phyloP scores from a whole-genome alignment of 371 early-diverging fungal species.

The Mucor lusitanicus region DNA sequence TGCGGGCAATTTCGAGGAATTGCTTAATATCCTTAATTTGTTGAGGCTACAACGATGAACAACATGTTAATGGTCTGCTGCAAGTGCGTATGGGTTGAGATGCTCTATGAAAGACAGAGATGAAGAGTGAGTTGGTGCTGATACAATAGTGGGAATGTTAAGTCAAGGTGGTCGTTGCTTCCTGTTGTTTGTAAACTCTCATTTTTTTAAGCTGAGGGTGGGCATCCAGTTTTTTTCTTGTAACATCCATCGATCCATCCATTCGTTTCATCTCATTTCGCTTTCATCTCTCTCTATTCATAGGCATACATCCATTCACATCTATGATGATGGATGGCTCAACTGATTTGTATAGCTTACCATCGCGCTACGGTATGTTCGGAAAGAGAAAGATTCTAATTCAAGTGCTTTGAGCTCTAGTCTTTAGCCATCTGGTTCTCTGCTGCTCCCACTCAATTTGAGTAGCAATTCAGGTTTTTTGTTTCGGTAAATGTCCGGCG shows the following conservation, averaged over 20 bases:
- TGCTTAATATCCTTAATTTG: constrained; percentile 97
- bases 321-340: neutral
- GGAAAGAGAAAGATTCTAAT: constrained; percentile 29
- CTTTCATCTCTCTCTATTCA: neutral
- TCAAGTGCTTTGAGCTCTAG: neutral
- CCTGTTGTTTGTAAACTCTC: neutral
- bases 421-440: neutral
- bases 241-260: neutral
- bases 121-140: neutral
- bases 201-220: neutral
- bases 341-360: constrained; percentile 11
- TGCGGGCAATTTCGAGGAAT: constrained; percentile 94
- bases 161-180: neutral
- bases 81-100: neutral
- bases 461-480: neutral
- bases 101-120: neutral
- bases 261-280: neutral
- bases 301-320: constrained; percentile 13
- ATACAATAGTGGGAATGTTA: neutral
- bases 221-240: neutral
- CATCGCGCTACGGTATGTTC: constrained; percentile 31
- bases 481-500: neutral
- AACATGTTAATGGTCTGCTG: neutral
- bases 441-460: neutral
- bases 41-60: constrained; percentile 75